Base-by-base conservation (phyloP, 2,329 filamentous ascomycete species). In the Nannizziopsis arthrosporioides region DNA sequence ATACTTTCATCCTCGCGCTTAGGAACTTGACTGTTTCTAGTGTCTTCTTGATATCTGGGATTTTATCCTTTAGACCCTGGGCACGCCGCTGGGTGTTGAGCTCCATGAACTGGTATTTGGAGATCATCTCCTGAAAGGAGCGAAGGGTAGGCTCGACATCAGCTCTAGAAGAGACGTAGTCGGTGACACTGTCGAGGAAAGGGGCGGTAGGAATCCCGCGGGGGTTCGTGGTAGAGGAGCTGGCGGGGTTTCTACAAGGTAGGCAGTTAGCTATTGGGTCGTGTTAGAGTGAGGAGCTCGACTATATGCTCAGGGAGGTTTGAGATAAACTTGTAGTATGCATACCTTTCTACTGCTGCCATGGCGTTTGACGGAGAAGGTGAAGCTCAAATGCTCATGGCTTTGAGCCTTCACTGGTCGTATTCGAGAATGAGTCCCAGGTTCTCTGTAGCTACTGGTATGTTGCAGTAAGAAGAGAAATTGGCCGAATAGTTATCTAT, bases 31-130 rank as follows among this genome's bases (percentile, higher is more conserved):
- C 90, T 14, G 87, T 92, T 51, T 96, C 90, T 51, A 96, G 70
- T 0, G 92, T 96, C 74, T 95, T 95, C 60, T 86, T 82, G 55
- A 98, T 96, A 64, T 98, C 92, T 0, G 92, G 92, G 56, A 98
- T 88, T 73, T 96, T 98, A 62, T 95, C 89, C 61, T 82, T 85
- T 48, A 98, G 72, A 1, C 89, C 88, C 3, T 76, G 74, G 46
- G 85, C 82, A 42, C 92, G 79, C 54, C 87, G 78, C 66, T 94
- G 84, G 51, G 92, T 85, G 67, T 94, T 96, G 63, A 84, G 74
- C 70, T 96, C 88, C 92, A 98, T 98, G 71, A 96, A 98, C 67
- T 96, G 92, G 72, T 98, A 98, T 76, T 98, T 98, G 58, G 88
- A 94, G 63, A 65, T 63, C 61, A 68, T 68, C 55, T 72, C 69